These are phyloP conservation scores for Lentinus brumalis DNA, from an alignment of 768 basidiomycete genomes.

Conservation along the genomic window DNA sequence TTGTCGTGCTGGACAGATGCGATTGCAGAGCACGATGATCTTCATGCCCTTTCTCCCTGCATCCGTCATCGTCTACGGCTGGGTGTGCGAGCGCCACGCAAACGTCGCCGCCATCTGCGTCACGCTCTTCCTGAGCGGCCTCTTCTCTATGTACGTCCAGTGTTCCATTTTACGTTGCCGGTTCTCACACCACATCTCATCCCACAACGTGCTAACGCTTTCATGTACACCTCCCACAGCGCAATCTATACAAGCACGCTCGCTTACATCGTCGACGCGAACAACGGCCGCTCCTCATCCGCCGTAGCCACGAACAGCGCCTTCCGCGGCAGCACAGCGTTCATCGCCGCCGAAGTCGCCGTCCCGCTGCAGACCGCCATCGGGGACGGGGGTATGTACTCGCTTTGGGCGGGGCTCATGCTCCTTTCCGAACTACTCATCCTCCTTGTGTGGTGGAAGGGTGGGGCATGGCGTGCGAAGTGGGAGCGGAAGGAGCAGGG, in stretches of 20 bases:
- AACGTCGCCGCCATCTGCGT: constrained; percentile 71
- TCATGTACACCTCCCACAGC: constrained; percentile 32
- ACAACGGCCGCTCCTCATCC: constrained; percentile 74
- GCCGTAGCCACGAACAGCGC: constrained; percentile 78
- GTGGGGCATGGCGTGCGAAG: constrained; percentile 56
- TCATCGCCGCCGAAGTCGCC: constrained; percentile 69
- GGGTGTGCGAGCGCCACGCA: constrained; percentile 66
- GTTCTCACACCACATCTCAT: not conserved
- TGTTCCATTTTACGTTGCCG: not conserved
- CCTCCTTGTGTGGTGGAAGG: constrained; percentile 62
- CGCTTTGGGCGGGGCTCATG: constrained; percentile 61
- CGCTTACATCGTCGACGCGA: constrained; percentile 87
- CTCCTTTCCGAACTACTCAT: constrained; percentile 54
- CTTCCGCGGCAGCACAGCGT: constrained; percentile 71
- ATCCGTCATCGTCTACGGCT: constrained; percentile 69
- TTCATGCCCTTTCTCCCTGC: constrained; percentile 63
- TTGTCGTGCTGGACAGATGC: constrained; percentile 51
- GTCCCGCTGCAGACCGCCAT: constrained; percentile 73
- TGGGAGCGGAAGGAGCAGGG: constrained; percentile 46
- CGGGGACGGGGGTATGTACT: constrained; percentile 82
- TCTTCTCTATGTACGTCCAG: constrained; percentile 65
- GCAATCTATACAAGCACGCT: constrained; percentile 70
- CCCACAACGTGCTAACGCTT: not conserved
- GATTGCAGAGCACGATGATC: constrained; percentile 61
- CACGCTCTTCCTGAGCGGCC: constrained; percentile 71